Percentiles rank a stretch among this genome's conserved stretches.
phyloP scores from a whole-genome alignment of 148 eudicot genomes.

The Persicaria maculosa region DNA sequence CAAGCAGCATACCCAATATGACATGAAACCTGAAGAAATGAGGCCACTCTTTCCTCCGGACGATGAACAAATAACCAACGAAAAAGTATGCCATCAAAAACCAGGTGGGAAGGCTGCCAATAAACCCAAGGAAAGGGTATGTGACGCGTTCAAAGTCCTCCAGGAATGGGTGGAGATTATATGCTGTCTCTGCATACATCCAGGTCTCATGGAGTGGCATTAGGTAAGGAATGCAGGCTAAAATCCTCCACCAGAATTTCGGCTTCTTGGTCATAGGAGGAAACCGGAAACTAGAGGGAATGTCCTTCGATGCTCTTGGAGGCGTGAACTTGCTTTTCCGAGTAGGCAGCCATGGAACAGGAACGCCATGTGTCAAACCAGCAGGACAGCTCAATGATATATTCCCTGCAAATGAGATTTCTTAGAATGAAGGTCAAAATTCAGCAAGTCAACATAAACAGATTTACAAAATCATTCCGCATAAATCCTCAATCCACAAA shows the following conservation, averaged over 20 bases:
- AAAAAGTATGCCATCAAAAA: slow-evolving; percentile 46
- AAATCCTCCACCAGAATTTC: slow-evolving; percentile 71
- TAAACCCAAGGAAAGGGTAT: slow-evolving; percentile 43
- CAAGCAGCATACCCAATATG: slow-evolving; percentile 57
- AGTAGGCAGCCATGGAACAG: slow-evolving; percentile 19
- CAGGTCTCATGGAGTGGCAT: slow-evolving; percentile 74
- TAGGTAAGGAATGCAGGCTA: slow-evolving; percentile 73
- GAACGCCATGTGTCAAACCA: not conserved
- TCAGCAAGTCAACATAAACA: no score
- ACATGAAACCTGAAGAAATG: slow-evolving; percentile 80
- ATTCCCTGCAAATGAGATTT: not conserved
- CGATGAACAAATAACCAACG: slow-evolving; percentile 52
- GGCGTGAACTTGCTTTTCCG: slow-evolving; percentile 1
- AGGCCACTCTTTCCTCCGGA: slow-evolving; percentile 74
- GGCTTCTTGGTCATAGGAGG: slow-evolving; percentile 66
- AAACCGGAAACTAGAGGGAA: slow-evolving; percentile 29
- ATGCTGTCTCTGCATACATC: slow-evolving; percentile 67
- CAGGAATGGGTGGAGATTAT: slow-evolving; percentile 56
- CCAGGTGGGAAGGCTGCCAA: slow-evolving; percentile 57
- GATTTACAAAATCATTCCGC: no score
- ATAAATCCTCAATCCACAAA: no score
- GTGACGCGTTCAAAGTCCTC: slow-evolving; percentile 49
- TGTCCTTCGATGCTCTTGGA: slow-evolving; percentile 48
- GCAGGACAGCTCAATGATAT: not conserved
- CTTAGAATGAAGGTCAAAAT: not conserved